These are phyloP conservation scores for Globisporangium irregulare DNA, from an alignment of 352 stramenopile species.

Conservation along the genomic window DNA sequence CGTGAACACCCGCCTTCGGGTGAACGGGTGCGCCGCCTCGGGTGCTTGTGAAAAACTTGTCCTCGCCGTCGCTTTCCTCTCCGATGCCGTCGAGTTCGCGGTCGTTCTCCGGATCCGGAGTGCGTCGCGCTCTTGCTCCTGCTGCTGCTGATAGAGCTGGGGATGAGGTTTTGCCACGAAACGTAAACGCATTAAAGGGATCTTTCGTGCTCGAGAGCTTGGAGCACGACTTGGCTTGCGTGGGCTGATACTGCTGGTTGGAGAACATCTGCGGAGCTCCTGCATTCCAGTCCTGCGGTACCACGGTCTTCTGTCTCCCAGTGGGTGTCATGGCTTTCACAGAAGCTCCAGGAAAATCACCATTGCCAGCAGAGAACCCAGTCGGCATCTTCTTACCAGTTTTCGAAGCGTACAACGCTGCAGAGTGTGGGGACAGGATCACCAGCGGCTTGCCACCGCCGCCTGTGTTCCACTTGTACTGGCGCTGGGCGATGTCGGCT, in stretches of 20 bases:
- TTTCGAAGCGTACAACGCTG: slow-evolving; percentile 7
- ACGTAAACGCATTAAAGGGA: slow-evolving; percentile 6
- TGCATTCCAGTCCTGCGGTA: slow-evolving; percentile 11
- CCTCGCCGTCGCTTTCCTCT: slow-evolving; percentile 10
- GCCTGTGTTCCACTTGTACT: slow-evolving; percentile 18
- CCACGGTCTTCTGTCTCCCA: not conserved
- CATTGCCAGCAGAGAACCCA: not conserved
- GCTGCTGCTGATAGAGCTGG: not conserved
- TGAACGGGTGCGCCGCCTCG: not conserved
- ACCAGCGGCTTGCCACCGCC: slow-evolving; percentile 17
- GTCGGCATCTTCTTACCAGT: not conserved
- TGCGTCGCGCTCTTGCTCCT: not conserved
- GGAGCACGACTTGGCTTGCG: slow-evolving; percentile 19
- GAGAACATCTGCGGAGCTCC: not conserved
- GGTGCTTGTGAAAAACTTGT: not conserved
- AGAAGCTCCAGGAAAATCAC: not conserved
- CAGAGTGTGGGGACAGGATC: slow-evolving; percentile 14
- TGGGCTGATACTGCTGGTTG: not conserved
- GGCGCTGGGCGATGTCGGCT: slow-evolving; percentile 6
- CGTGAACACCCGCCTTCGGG: not conserved
- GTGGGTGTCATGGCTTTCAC: slow-evolving; percentile 12
- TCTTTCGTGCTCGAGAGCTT: slow-evolving; percentile 10
- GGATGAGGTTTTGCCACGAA: not conserved
- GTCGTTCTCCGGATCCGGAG: slow-evolving; percentile 4
- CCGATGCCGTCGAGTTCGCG: not conserved